phyloP scores from a whole-genome alignment of 2,329 filamentous ascomycete genomes.

The Aspergillus sergii region DNA sequence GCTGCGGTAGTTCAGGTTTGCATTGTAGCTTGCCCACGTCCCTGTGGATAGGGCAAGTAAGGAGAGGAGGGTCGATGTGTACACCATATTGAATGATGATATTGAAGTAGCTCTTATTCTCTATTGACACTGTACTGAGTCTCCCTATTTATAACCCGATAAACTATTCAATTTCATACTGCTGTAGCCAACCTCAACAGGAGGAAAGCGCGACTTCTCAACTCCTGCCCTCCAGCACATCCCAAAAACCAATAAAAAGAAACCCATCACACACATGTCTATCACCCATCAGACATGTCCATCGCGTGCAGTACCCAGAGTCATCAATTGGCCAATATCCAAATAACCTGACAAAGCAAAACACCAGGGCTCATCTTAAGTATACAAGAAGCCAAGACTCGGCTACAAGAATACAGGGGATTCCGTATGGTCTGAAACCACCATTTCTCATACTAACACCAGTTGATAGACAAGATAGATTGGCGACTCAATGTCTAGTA shows the following conservation, averaged over 20 bases:
- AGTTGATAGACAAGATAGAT: neutral
- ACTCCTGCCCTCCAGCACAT: neutral
- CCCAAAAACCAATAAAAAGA: conserved; percentile 3
- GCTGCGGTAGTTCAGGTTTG: conserved; percentile 68
- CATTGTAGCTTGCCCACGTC: conserved; percentile 29
- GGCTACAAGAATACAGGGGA: neutral
- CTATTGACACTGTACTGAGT: too few species aligned
- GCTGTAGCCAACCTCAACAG: neutral
- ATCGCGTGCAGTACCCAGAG: neutral
- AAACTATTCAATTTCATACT: too few species aligned
- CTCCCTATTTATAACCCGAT: neutral
- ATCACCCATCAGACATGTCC: neutral
- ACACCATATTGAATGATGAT: conserved; percentile 6
- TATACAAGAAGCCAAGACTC: conserved; percentile 7
- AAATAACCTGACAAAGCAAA: neutral
- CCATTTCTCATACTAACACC: neutral
- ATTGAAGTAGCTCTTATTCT: neutral
- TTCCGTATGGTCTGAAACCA: neutral
- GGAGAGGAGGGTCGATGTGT: conserved; percentile 12
- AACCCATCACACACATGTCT: conserved; percentile 7
- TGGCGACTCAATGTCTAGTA: neutral
- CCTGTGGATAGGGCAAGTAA: conserved; percentile 20
- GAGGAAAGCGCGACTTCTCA: neutral
- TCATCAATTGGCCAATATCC: neutral
- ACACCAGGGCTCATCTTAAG: neutral